Evolutionary conservation across 2,329 filamentous ascomycete genomes (phyloP).

Genomic region (Atkinsonella texensis): DNA sequence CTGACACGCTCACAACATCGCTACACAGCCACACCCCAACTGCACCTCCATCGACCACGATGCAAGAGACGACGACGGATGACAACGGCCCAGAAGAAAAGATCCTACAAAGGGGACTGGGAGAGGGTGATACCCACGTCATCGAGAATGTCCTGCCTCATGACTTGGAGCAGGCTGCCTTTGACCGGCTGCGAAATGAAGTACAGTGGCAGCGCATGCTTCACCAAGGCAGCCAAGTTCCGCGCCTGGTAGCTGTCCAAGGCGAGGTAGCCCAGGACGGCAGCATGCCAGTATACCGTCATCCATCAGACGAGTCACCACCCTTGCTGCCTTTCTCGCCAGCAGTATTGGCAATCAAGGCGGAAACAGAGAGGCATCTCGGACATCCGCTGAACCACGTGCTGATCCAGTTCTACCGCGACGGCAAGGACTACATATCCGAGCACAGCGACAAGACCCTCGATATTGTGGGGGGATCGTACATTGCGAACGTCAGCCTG

Average conservation of each 20-base stretch:
- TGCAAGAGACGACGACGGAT: background rate
- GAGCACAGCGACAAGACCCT: conserved; percentile 97
- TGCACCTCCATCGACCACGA: background rate
- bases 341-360: conserved; percentile 56
- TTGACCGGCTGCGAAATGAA: conserved; percentile 59
- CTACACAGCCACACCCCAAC: background rate
- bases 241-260: conserved; percentile 82
- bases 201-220: conserved; percentile 86
- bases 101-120: conserved; percentile 42
- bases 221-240: conserved; percentile 83
- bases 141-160: conserved; percentile 56
- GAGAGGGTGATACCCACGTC: conserved; percentile 71
- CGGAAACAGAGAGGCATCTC: conserved; percentile 56
- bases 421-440: conserved; percentile 80
- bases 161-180: conserved; percentile 45
- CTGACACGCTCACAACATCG: background rate
- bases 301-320: conserved; percentile 81
- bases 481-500: conserved; percentile 87
- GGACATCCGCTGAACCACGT: conserved; percentile 83
- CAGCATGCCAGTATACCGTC: conserved; percentile 80
- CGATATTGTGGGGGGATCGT: conserved; percentile 70
- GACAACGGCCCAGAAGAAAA: background rate
- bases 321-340: conserved; percentile 65
- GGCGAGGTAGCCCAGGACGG: conserved; percentile 58
- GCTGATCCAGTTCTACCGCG: conserved; percentile 86